Percentiles rank a stretch among this genome's conserved stretches.
These are phyloP conservation scores for Rhizophagus sp. DNA, from an alignment of 192 early-diverging fungal species.

Conservation along the genomic window DNA sequence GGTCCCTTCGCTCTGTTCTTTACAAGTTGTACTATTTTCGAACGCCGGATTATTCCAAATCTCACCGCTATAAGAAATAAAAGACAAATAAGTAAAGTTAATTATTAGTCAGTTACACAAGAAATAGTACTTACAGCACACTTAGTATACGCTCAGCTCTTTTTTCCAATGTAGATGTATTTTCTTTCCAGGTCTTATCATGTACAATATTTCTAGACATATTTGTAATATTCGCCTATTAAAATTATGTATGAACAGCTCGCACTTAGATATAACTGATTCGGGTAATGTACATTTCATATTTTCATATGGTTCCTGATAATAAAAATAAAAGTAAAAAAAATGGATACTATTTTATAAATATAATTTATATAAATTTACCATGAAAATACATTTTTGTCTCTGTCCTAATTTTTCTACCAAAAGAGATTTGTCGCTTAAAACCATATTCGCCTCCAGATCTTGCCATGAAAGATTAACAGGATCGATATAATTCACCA, in stretches of 20 bases:
- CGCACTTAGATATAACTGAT: not conserved
- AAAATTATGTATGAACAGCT: not conserved
- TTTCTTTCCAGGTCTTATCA: not conserved
- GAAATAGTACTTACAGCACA: no score
- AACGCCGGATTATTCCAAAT: not conserved
- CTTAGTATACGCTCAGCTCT: not conserved
- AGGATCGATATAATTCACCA: not conserved
- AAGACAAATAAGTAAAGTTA: no score
- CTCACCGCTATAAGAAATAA: no score
- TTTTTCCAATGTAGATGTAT: not conserved
- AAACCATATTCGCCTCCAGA: not conserved
- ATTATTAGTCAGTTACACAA: no score
- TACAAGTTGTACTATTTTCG: not conserved
- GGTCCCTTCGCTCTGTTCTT: not conserved
- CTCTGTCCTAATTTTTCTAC: slow-evolving; percentile 5
- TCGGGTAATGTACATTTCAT: slow-evolving; percentile 7
- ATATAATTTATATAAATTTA: not conserved
- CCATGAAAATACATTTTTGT: not conserved
- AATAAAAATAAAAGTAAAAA: not conserved
- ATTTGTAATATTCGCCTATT: slow-evolving; percentile 1
- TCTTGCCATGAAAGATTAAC: not conserved
- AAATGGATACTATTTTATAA: not conserved
- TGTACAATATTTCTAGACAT: slow-evolving; percentile 13
- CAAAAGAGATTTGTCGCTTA: not conserved
- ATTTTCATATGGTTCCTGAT: not conserved